phyloP scores from a whole-genome alignment of 129 eudicot species.

The Logfia minima region DNA sequence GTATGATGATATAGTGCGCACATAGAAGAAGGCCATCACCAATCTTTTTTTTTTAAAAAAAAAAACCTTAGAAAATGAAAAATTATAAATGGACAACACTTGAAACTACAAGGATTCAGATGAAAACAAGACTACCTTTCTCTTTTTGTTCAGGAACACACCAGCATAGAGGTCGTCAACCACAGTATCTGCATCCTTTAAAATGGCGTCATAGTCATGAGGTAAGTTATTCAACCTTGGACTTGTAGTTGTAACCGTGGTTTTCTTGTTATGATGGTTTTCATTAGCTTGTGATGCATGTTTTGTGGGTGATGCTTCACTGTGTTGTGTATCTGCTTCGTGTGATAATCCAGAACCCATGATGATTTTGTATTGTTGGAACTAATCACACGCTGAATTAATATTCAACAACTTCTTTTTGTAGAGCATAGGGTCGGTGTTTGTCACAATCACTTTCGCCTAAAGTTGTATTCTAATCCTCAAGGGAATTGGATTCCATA shows the following conservation, averaged over 20 bases:
- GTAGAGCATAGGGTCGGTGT: slow-evolving; percentile 13
- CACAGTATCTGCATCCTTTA: slow-evolving; percentile 51
- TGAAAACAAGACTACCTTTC: slow-evolving; percentile 37
- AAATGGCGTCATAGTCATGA: slow-evolving; percentile 58
- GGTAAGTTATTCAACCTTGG: slow-evolving; percentile 37
- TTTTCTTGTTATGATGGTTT: slow-evolving; percentile 11
- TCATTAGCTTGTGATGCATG: slow-evolving; percentile 5
- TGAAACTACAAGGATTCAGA: background rate
- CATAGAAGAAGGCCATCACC: background rate
- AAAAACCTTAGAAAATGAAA: background rate
- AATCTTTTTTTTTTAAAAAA: background rate
- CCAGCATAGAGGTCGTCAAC: slow-evolving; percentile 54
- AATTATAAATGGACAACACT: background rate
- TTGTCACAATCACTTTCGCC: slow-evolving; percentile 21
- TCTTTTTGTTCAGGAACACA: slow-evolving; percentile 58
- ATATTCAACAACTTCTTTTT: slow-evolving; percentile 12
- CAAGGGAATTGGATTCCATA: slow-evolving; percentile 36
- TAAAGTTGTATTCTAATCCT: slow-evolving; percentile 18
- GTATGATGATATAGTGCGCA: background rate
- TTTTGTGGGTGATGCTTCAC: slow-evolving; percentile 22
- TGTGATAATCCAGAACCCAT: slow-evolving; percentile 58
- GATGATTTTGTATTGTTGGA: background rate
- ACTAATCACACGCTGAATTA: background rate
- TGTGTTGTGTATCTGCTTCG: slow-evolving; percentile 34
- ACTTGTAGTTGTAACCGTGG: slow-evolving; percentile 6